phyloP scores from a whole-genome alignment of 1,284 basidiomycete genomes.

The Ganoderma meredithae region DNA sequence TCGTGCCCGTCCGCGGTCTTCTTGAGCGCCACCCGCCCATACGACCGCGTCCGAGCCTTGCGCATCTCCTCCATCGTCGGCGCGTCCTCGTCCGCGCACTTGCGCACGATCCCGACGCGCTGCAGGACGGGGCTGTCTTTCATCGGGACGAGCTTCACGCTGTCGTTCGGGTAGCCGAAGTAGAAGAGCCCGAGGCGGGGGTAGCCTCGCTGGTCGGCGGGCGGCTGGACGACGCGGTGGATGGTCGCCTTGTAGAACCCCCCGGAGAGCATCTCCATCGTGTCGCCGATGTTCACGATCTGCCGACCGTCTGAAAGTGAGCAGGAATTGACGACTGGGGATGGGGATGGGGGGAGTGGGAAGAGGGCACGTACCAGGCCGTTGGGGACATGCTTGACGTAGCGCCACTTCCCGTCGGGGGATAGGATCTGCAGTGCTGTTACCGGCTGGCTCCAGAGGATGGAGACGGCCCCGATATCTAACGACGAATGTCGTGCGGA shows the following conservation, averaged over 20 bases:
- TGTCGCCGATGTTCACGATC: conserved; percentile 67
- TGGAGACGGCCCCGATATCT: conserved; percentile 63
- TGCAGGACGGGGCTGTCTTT: conserved; percentile 51
- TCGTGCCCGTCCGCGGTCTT: conserved; percentile 48
- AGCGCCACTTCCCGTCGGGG: conserved; percentile 61
- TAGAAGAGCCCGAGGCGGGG: conserved; percentile 60
- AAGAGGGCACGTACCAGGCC: conserved; percentile 50
- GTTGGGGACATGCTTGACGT: conserved; percentile 66
- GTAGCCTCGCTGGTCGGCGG: conserved; percentile 53
- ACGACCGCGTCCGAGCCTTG: conserved; percentile 43
- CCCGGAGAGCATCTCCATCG: conserved; percentile 62
- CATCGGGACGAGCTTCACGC: conserved; percentile 46
- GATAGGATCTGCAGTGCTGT: conserved; percentile 57
- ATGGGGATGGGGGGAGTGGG: too few relatives aligned
- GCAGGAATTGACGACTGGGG: conserved; percentile 50
- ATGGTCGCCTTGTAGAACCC: conserved; percentile 50
- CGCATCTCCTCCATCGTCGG: conserved; percentile 49
- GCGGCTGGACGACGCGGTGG: conserved; percentile 52
- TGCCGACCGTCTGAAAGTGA: conserved; percentile 48
- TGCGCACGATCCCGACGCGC: conserved; percentile 41
- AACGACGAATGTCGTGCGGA: too few relatives aligned
- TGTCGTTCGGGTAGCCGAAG: conserved; percentile 44
- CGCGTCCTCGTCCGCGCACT: conserved; percentile 41
- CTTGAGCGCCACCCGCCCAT: conserved; percentile 42
- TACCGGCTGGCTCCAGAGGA: conserved; percentile 67